Conservation (phyloP, 2,329 filamentous ascomycete species). For the Pleoardoris graminearum region DNA sequence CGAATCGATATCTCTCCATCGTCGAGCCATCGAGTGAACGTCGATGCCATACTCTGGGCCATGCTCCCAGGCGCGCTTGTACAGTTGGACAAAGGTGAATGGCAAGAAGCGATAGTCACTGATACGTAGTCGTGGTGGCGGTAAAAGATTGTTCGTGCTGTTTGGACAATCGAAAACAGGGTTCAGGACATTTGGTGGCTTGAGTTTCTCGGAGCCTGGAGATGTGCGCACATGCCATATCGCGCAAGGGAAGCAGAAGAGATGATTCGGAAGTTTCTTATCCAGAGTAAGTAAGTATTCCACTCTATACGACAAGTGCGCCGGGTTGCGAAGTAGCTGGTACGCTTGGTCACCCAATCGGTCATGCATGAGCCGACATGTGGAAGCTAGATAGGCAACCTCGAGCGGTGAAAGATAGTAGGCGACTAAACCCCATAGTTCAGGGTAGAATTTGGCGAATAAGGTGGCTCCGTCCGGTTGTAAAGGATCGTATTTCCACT, state of each 20-base stretch:
- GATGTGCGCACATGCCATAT: constrained; percentile 59
- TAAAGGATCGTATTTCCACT: constrained; percentile 27
- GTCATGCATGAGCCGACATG: constrained; percentile 32
- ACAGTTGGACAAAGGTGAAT: constrained; percentile 63
- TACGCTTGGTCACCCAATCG: constrained; percentile 29
- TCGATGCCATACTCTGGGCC: constrained; percentile 44
- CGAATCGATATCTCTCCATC: constrained; percentile 57
- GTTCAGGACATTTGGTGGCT: constrained; percentile 58
- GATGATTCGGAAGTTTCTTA: constrained; percentile 55
- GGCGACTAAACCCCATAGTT: constrained; percentile 31
- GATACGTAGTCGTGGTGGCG: constrained; percentile 55
- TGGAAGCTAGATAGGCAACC: constrained; percentile 33
- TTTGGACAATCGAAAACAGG: constrained; percentile 62
- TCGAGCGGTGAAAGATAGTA: constrained; percentile 34
- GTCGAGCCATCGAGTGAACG: constrained; percentile 50
- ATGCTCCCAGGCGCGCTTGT: constrained; percentile 54
- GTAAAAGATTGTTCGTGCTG: constrained; percentile 54
- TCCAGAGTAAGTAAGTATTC: constrained; percentile 59
- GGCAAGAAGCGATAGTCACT: constrained; percentile 59
- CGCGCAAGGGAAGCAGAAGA: constrained; percentile 63
- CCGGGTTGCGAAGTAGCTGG: constrained; percentile 36
- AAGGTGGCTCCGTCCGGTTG: constrained; percentile 29
- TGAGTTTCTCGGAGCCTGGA: constrained; percentile 58
- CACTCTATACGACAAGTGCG: constrained; percentile 52
- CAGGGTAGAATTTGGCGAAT: constrained; percentile 25